phyloP scores from a whole-genome alignment of 371 early-diverging fungal genomes.

The Capillidium heterosporum region DNA sequence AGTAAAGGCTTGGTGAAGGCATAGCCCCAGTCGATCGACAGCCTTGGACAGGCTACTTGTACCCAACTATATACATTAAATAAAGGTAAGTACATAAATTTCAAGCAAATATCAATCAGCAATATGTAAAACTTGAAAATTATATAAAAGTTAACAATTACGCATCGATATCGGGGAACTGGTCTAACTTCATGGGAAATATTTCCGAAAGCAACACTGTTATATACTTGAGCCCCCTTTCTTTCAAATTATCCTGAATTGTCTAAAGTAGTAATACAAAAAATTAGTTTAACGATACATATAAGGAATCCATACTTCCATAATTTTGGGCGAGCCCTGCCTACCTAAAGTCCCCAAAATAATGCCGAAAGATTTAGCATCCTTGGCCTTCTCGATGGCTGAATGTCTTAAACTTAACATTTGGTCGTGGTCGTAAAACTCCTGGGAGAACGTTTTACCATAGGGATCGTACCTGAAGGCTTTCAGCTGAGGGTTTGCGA shows the following conservation, averaged over 20 bases:
- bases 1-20: slow-evolving; percentile 88
- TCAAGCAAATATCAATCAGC: too few relatives aligned
- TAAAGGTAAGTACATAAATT: background rate
- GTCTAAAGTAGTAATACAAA: slow-evolving; percentile 17
- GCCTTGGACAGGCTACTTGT: slow-evolving; percentile 94
- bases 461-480: slow-evolving; percentile 98
- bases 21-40: slow-evolving; percentile 99
- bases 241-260: slow-evolving; percentile 38
- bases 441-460: slow-evolving; percentile 75
- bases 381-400: slow-evolving; percentile 53
- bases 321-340: slow-evolving; percentile 89
- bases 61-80: slow-evolving; percentile 48
- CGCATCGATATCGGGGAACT: slow-evolving; percentile 78
- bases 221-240: slow-evolving; percentile 44
- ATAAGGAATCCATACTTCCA: slow-evolving; percentile 25
- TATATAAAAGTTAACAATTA: slow-evolving; percentile 14
- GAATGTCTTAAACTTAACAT: slow-evolving; percentile 74
- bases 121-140: too few relatives aligned
- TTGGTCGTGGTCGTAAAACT: slow-evolving; percentile 81
- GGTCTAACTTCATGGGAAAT: slow-evolving; percentile 74
- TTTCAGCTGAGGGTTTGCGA: slow-evolving; percentile 81
- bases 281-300: background rate
- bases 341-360: slow-evolving; percentile 96
- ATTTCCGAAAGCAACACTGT: slow-evolving; percentile 84
- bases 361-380: slow-evolving; percentile 68